Base-by-base conservation (phyloP, 2,329 filamentous ascomycete species). In the Fusarium sp. region DNA sequence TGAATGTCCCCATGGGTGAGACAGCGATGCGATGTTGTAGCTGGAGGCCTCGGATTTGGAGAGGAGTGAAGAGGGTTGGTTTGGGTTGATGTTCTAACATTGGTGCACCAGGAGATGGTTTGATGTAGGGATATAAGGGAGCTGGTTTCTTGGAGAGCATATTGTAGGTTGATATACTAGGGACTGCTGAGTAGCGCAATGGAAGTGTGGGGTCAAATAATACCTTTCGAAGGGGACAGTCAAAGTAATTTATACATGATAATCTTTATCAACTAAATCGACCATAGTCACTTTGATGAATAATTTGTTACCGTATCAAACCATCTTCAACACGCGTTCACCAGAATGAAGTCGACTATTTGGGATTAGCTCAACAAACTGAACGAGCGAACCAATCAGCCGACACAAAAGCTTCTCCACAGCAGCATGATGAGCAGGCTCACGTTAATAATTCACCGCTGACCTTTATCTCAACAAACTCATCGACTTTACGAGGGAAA, bases 401-500 rank as follows among this genome's bases (percentile, higher is more conserved):
- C 0, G 0, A 0, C 2, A 8, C 4, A 1, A 21, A 21, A 10
- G 1, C 1, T 1, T 0, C 26, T 17, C 53, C 47, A 28, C 17
- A 36, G 17, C 12, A 1, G 2, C n/a, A 3, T 24, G n/a, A 17
- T 15, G 28, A 32, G 12, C 14, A 10, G 14, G 6, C 15, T 3
- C 4, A 2, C 21, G 53, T 53, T 56, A 53, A 14, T 53, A 52
- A 56, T 56, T 21, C 8, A 40, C 26, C 26, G 3, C 34, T 8
- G 32, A 1, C 4, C 32, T n/a, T 14, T 3, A 2, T n/a, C 1
- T 5, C 3, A 2, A 0, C 7, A 4, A 6, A 19, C 14, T 14
- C 15, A 2, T 3, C 4, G 1, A 8, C 10, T 4, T 3, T 3
- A 26, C 7, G 24, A 23, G 2, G 0, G 0, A 0, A 21, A 3